A percentile compares a stretch with the other conserved stretches of the same genome.
Conservation (phyloP, 305 asterid genomes). For the Fraxinus latifolia region DNA sequence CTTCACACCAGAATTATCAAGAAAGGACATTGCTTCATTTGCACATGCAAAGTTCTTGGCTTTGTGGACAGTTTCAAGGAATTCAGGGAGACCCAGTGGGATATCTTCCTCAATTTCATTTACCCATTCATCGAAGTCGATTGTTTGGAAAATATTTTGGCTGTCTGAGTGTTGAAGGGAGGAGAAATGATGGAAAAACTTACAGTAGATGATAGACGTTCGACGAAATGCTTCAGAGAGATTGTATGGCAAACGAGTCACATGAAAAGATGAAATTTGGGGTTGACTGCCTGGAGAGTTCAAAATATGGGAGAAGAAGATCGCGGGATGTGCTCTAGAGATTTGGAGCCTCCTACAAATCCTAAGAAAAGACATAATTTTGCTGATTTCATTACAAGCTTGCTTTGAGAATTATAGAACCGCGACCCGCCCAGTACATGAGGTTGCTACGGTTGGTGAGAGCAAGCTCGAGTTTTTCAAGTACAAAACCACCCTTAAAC, state of each 20-base stretch:
- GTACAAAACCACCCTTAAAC: neutral
- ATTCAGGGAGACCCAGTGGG: slow-evolving; percentile 31
- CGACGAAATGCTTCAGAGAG: slow-evolving; percentile 61
- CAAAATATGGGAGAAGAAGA: slow-evolving; percentile 27
- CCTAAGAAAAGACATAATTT: slow-evolving; percentile 40
- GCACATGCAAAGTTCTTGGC: slow-evolving; percentile 57
- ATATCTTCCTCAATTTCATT: slow-evolving; percentile 21
- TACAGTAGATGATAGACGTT: slow-evolving; percentile 31
- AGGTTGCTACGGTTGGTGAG: neutral
- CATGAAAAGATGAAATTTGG: neutral
- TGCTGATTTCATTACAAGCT: neutral
- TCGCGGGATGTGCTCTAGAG: slow-evolving; percentile 15
- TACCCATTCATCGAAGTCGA: slow-evolving; percentile 29
- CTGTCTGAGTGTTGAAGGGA: slow-evolving; percentile 4
- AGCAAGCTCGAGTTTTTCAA: neutral
- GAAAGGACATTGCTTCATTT: slow-evolving; percentile 70
- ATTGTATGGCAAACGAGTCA: neutral
- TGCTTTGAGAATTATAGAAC: neutral
- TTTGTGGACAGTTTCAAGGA: slow-evolving; percentile 44
- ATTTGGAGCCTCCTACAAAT: slow-evolving; percentile 45
- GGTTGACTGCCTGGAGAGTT: slow-evolving; percentile 18
- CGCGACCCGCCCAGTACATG: neutral
- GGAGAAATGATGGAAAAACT: slow-evolving; percentile 22
- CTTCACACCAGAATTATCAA: slow-evolving; percentile 48
- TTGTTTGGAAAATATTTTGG: slow-evolving; percentile 27